Base-by-base conservation (phyloP, 306 rosid species). In the Cyamopsis tetragonoloba region DNA sequence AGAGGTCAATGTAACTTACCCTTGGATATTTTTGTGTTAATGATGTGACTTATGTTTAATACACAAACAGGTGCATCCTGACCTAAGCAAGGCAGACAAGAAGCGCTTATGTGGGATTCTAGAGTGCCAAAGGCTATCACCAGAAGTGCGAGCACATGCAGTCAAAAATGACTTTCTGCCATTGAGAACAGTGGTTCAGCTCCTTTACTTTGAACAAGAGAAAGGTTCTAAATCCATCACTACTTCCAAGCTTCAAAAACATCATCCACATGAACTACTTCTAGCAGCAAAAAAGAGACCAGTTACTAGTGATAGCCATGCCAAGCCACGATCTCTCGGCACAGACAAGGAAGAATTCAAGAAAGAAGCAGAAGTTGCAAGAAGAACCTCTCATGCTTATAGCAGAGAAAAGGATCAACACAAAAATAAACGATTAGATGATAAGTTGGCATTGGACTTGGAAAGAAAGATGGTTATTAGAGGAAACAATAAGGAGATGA, bases 111-210 rank as follows among this genome's bases (percentile, higher is more conserved):
- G 96, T 53, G 80, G 80, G 58, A 81, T 73, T 61, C 80, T 89
- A 15, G 95, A 89, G 73, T 87, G 96, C 83, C 89, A 87, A 77
- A 89, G 82, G 62, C 62, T 89, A 37, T 83, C 96, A 1, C 77
- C 96, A 0, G 86, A 85, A 41, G 77, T 82, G 41, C 83, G 95
- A 0, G 82, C 85, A 4, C 95, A 85, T 27, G 96, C 96, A 17
- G 89, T 87, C 3, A 89, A 87, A 74, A 89, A 89, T 14, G 96
- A 89, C 76, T 79, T 85, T 67, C 91, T 89, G 28, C 96, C 96
- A 30, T 39, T 87, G 58, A 85, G 95, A 80, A 87, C 87, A 0
- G 95, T 89, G 20, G 95, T 89, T 80, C 96, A 89, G 55, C 86
- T 89, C 69, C 95, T 89, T 53, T 89, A 77, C 79, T 81, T 77